Percentiles rank a stretch among this genome's conserved stretches.
These are phyloP conservation scores for Candida ulmi DNA, from an alignment of 805 yeast genomes.

Conservation along the genomic window DNA sequence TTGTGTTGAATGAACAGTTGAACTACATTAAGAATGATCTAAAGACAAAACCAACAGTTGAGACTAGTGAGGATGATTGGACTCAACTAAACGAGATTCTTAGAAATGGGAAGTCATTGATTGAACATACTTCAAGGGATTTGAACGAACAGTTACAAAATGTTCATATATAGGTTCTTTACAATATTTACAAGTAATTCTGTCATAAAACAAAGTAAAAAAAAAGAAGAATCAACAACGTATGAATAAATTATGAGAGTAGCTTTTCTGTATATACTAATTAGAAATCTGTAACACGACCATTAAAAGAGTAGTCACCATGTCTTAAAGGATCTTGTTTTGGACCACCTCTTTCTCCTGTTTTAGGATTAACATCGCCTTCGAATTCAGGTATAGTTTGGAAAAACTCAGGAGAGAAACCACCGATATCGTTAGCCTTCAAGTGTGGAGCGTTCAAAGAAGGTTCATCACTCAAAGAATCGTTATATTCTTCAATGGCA, in stretches of 20 bases:
- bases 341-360: constrained; percentile 97
- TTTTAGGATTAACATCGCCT: constrained; percentile 86
- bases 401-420: constrained; percentile 61
- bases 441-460: constrained; percentile 29
- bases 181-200: too few species aligned
- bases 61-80: constrained; percentile 23
- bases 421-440: constrained; percentile 51
- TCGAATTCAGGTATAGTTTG: constrained; percentile 91
- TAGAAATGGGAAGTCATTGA: constrained; percentile 26
- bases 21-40: constrained; percentile 24
- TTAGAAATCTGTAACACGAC: constrained; percentile 91
- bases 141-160: constrained; percentile 14
- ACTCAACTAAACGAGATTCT: constrained; percentile 25
- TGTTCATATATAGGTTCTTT: constrained; percentile 1
- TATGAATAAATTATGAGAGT: too few species aligned
- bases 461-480: constrained; percentile 31
- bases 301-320: constrained; percentile 92
- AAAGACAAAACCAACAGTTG: constrained; percentile 1
- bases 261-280: too few species aligned
- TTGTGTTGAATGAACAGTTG: constrained; percentile 24
- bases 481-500: constrained; percentile 71
- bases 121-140: constrained; percentile 18
- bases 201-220: too few species aligned
- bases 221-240: too few species aligned
- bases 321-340: constrained; percentile 92